phyloP scores from a whole-genome alignment of 2,329 filamentous ascomycete genomes.

The Trichoderma atrobrunneum region DNA sequence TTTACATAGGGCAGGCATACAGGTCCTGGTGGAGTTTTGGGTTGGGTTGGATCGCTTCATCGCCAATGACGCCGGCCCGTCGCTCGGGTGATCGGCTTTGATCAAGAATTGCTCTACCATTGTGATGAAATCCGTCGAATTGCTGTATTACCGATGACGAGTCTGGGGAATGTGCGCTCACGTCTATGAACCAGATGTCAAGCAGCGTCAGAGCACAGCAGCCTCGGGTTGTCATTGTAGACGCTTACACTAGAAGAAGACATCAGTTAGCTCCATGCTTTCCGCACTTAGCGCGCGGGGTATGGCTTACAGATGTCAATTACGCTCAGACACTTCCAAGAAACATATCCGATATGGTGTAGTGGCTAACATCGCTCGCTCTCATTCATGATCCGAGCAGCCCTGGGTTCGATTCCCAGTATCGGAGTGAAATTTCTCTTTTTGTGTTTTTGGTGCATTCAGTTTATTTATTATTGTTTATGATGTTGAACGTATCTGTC shows the following conservation, averaged over 20 bases:
- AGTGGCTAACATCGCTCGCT: conserved; percentile 38
- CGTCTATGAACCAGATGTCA: not conserved
- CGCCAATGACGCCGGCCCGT: conserved; percentile 6
- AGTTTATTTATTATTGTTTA: not conserved
- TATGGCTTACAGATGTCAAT: not conserved
- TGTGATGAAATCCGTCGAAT: no score
- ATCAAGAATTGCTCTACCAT: not conserved
- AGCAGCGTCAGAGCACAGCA: not conserved
- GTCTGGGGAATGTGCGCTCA: rapidly evolving
- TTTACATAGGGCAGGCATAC: not conserved
- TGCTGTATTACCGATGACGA: not conserved
- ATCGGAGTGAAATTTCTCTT: conserved; percentile 11
- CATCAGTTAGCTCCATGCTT: not conserved
- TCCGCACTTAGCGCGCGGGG: not conserved
- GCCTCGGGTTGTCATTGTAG: not conserved
- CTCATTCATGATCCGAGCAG: conserved; percentile 20
- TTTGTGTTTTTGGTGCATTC: not conserved
- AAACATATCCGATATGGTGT: conserved; percentile 34
- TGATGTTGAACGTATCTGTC: not conserved
- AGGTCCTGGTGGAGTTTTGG: not conserved
- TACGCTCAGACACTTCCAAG: rapidly evolving
- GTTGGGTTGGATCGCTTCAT: conserved; percentile 3
- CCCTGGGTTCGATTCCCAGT: conserved; percentile 23
- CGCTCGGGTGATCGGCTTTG: conserved; percentile 4
- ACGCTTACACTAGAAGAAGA: not conserved